phyloP scores from a whole-genome alignment of 2,329 filamentous ascomycete genomes.

The Cordyceps militaris region DNA sequence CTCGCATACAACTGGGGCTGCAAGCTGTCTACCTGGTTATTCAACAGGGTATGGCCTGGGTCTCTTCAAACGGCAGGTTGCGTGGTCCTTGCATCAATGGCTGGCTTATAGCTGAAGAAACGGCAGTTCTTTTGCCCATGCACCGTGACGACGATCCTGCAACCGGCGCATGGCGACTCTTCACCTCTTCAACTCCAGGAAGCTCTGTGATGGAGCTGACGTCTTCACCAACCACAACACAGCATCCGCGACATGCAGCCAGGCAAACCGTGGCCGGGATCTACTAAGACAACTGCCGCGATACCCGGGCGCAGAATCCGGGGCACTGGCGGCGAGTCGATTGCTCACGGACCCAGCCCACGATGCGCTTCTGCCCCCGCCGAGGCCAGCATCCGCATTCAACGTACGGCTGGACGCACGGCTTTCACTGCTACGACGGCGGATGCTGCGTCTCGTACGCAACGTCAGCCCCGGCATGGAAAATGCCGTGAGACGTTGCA shows the following conservation, averaged over 20 bases:
- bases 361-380: not conserved
- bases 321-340: not conserved
- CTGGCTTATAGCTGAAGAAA: not conserved
- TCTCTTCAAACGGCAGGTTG: not conserved
- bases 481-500: slow-evolving; percentile 1
- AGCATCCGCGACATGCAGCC: no score
- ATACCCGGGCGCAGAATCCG: not conserved
- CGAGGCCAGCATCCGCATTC: not conserved
- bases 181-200: not conserved
- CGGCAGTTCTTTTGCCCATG: not conserved
- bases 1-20: no score
- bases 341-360: not conserved
- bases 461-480: not conserved
- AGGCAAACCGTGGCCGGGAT: not conserved
- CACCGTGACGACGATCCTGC: not conserved
- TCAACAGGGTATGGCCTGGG: no score
- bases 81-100: not conserved
- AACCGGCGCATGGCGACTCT: not conserved
- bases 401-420: not conserved
- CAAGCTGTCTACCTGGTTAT: no score
- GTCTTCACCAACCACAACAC: not conserved
- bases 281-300: not conserved
- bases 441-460: not conserved
- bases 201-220: not conserved
- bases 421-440: not conserved